Evolutionary conservation across 805 yeast genomes (phyloP).

Genomic region (Myxozyma neotropica): DNA sequence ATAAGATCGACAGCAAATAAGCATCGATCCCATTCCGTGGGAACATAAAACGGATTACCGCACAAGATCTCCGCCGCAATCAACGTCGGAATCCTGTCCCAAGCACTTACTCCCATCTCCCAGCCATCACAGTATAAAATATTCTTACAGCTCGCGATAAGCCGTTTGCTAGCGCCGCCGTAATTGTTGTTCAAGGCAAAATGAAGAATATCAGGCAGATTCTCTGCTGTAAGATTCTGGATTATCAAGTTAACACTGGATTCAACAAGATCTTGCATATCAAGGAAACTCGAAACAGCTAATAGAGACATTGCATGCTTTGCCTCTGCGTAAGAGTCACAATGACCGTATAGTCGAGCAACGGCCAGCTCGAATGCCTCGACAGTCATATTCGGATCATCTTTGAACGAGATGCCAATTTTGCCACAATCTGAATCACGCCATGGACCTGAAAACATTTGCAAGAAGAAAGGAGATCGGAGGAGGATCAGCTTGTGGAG

Average conservation of each 20-base stretch:
- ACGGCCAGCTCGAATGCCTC: conserved; percentile 55
- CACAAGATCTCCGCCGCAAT: conserved; percentile 52
- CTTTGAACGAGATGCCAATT: conserved; percentile 43
- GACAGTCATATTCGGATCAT: conserved; percentile 48
- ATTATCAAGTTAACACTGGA: conserved; percentile 49
- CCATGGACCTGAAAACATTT: conserved; percentile 53
- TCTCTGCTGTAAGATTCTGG: conserved; percentile 43
- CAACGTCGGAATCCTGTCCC: conserved; percentile 52
- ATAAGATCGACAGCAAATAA: conserved; percentile 43
- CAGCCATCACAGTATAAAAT: conserved; percentile 54
- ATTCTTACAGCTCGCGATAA: conserved; percentile 53
- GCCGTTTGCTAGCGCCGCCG: conserved; percentile 51
- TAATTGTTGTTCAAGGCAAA: conserved; percentile 52
- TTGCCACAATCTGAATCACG: conserved; percentile 35
- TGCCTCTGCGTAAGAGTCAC: conserved; percentile 43
- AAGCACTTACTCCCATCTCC: conserved; percentile 49
- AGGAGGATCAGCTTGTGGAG: conserved; percentile 52
- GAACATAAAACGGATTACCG: conserved; percentile 56
- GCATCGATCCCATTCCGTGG: conserved; percentile 60
- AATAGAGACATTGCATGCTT: conserved; percentile 49
- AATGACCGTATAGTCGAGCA: conserved; percentile 52
- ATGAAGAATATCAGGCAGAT: conserved; percentile 44
- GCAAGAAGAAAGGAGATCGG: conserved; percentile 52
- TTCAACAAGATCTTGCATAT: conserved; percentile 50
- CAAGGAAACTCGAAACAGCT: conserved; percentile 55